Conservation (phyloP, 345 rosid genomes). For the Linum usitatissimum region DNA sequence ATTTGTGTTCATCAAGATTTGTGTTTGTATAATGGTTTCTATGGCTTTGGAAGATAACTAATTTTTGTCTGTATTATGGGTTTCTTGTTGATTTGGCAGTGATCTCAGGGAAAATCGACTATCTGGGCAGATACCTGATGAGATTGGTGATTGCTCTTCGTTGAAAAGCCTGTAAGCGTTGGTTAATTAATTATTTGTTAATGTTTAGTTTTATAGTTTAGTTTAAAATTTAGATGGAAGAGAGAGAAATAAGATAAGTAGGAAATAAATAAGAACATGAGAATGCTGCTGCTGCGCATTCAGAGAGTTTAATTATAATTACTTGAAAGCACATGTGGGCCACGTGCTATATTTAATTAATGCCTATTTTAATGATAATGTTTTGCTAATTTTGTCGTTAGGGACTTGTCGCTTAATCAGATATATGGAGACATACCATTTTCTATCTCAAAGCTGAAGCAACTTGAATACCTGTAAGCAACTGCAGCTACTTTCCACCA, state of each 20-base stretch:
- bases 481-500: conserved; percentile 4
- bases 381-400: conserved; percentile 18
- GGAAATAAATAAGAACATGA: too few relatives aligned
- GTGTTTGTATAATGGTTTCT: too few relatives aligned
- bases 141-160: conserved; percentile 87
- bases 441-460: conserved; percentile 79
- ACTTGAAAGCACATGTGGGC: not conserved
- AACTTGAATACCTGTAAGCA: conserved; percentile 66
- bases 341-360: not conserved
- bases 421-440: conserved; percentile 88
- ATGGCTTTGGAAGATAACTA: not conserved
- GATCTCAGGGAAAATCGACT: conserved; percentile 70
- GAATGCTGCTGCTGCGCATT: not conserved
- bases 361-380: not conserved
- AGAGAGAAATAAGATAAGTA: too few relatives aligned
- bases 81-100: conserved; percentile 23
- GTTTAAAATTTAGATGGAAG: not conserved
- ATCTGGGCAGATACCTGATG: conserved; percentile 93
- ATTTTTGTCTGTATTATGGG: not conserved
- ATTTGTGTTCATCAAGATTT: too few relatives aligned
- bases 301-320: not conserved
- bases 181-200: not conserved
- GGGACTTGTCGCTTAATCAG: conserved; percentile 83
- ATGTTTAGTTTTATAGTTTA: not conserved
- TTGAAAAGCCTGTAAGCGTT: conserved; percentile 58